Base-by-base conservation (phyloP, 805 yeast species). In the Candida easanensis region DNA sequence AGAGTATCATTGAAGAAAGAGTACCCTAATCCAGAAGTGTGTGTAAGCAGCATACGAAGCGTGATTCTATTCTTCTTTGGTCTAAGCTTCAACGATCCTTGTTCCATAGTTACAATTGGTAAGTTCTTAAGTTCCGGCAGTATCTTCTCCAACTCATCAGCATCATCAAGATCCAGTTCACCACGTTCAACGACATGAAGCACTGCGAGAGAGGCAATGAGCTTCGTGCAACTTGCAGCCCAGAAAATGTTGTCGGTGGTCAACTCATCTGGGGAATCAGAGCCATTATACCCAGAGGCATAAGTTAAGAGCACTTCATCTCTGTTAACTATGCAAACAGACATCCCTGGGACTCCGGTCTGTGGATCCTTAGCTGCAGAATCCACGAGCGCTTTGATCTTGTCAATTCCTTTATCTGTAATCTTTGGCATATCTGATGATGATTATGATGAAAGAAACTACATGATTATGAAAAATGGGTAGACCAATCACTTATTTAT, bases 1-100 rank as follows among this genome's bases (percentile, higher is more conserved):
- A 55, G 42, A 2, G 48, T 44, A 3, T 48, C 54, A 48, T 48
- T 47, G 52, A 62, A 62, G 50, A 66, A 63, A 4, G 57, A 41
- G 46, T 69, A 68, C 16, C 61, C 60, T n/a, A 68, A 57, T 2
- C 73, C 73, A 9, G 71, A 58, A 5, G 72, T 68, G 44, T 69
- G 73, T 2, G 66, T 50, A 32, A 68, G 39, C 34, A 69, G 55
- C 49, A 57, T 62, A 47, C 65, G 54, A 25, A 66, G 42, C 7
- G 73, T 68, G 42, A 66, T 61, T 28, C 56, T 51, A 18, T 49
- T 56, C 41, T 54, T 64, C 30, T 57, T 57, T 16, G 55, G 49
- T 2, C 36, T 56, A 19, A 62, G 48, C 5, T 20, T 39, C 10
- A 54, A 42, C 2, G 57, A 50, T 11, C 61, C 59, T 18, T 59